Percentiles rank a stretch among this genome's conserved stretches.
Evolutionary conservation across 2,329 filamentous ascomycete genomes (phyloP).

Genomic region (Ophiostoma triangulosporum): DNA sequence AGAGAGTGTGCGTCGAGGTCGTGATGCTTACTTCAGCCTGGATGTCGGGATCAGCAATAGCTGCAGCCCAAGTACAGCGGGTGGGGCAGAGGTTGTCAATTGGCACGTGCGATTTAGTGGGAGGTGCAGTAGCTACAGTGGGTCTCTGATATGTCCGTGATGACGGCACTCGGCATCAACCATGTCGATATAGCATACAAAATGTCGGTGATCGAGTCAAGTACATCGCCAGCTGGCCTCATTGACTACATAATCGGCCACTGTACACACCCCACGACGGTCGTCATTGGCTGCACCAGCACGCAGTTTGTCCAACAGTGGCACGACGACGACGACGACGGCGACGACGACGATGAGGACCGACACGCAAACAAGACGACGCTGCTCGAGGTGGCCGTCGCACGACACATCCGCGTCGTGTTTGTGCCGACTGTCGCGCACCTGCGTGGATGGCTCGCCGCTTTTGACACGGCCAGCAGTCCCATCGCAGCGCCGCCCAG

Average conservation of each 20-base stretch:
- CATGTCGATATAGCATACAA: no score
- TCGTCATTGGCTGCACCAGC: constrained; percentile 58
- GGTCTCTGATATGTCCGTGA: not conserved
- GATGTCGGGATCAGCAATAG: not conserved
- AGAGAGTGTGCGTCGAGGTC: not conserved
- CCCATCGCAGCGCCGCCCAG: constrained; percentile 25
- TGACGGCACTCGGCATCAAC: not conserved
- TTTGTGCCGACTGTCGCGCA: constrained; percentile 67
- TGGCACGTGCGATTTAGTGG: not conserved
- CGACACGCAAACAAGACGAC: constrained; percentile 37
- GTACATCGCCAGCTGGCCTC: constrained; percentile 45
- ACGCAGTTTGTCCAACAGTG: constrained; percentile 51
- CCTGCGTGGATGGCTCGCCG: constrained; percentile 61
- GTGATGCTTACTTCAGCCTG: not conserved
- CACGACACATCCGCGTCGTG: constrained; percentile 52
- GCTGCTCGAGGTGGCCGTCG: constrained; percentile 54
- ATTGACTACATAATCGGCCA: constrained; percentile 49
- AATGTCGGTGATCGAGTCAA: constrained; percentile 32
- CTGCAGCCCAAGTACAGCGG: not conserved
- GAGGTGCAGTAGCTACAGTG: not conserved
- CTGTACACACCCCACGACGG: constrained; percentile 43
- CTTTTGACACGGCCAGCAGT: constrained; percentile 30
- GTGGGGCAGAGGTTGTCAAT: not conserved
- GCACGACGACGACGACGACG: constrained; percentile 6
- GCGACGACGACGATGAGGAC: constrained; percentile 21